These are phyloP conservation scores for Sugiyamaella xylanicola DNA, from an alignment of 1,139 yeast species.

Conservation along the genomic window DNA sequence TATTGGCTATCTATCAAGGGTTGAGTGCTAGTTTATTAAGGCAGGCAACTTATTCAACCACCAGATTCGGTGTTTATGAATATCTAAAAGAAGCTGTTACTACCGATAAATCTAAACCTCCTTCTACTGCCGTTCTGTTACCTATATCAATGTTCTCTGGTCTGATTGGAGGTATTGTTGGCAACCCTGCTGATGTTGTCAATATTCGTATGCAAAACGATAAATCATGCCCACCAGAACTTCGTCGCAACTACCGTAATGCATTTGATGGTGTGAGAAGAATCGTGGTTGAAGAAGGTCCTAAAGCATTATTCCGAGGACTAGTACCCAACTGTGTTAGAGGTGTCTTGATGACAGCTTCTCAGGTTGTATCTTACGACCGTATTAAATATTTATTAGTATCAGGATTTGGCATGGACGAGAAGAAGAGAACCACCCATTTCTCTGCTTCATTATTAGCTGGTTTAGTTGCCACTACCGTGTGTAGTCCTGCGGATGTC, in stretches of 20 bases:
- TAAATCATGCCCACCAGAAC: constrained; percentile 61
- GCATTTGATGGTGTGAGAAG: constrained; percentile 74
- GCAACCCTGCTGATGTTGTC: constrained; percentile 86
- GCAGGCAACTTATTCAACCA: constrained; percentile 86
- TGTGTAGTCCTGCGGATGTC: constrained; percentile 91
- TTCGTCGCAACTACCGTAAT: constrained; percentile 74
- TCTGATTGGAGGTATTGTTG: constrained; percentile 78
- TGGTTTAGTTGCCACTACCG: constrained; percentile 85
- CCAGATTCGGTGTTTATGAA: constrained; percentile 84
- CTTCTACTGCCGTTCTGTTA: constrained; percentile 53
- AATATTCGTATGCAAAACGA: constrained; percentile 93
- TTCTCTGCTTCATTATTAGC: constrained; percentile 76
- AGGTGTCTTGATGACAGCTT: constrained; percentile 87
- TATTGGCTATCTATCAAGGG: constrained; percentile 72
- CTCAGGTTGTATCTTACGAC: constrained; percentile 89
- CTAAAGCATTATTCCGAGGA: constrained; percentile 68
- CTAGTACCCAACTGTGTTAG: constrained; percentile 74
- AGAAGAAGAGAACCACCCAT: constrained; percentile 68
- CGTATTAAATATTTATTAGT: constrained; percentile 67
- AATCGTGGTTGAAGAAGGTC: constrained; percentile 64
- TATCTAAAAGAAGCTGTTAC: constrained; percentile 56
- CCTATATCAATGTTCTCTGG: constrained; percentile 87
- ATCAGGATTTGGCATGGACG: constrained; percentile 53
- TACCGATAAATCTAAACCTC: constrained; percentile 42
- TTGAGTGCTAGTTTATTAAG: constrained; percentile 78